Conservation (phyloP, 176 grass and related monocot genomes). For the Raddia distichophylla region DNA sequence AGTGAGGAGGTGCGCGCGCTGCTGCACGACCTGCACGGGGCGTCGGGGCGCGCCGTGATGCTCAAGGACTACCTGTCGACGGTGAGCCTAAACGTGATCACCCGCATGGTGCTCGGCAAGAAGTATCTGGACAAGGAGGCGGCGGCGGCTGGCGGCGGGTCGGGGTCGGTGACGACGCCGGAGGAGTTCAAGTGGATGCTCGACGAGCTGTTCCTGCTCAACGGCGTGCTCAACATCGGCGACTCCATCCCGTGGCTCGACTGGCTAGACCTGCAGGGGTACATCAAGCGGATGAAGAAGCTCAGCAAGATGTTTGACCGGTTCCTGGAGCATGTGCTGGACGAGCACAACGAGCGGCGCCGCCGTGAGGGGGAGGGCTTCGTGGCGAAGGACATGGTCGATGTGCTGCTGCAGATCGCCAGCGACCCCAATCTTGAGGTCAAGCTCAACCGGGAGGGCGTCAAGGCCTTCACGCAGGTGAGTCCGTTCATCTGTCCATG, state of each 20-base stretch:
- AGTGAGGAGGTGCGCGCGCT: too few species aligned
- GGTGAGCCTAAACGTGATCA: too few species aligned
- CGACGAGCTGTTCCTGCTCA: constrained; percentile 86
- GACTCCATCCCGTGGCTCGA: constrained; percentile 88
- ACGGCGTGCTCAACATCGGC: constrained; percentile 91
- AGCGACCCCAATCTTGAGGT: constrained; percentile 71
- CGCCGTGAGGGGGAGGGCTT: constrained; percentile 54
- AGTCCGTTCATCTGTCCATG: background rate
- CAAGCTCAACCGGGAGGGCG: constrained; percentile 59
- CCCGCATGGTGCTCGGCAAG: too few species aligned
- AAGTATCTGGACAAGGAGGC: too few species aligned
- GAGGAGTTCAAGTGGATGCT: constrained; percentile 96
- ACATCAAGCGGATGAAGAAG: constrained; percentile 88
- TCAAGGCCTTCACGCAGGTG: constrained; percentile 92
- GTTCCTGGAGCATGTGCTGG: constrained; percentile 85
- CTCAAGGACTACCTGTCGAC: too few species aligned
- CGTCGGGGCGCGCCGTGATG: too few species aligned
- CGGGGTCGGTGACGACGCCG: constrained; percentile 47
- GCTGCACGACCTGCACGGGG: too few species aligned
- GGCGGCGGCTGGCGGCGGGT: background rate
- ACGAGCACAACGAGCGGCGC: constrained; percentile 69
- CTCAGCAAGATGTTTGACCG: constrained; percentile 69
- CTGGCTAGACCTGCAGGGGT: constrained; percentile 82
- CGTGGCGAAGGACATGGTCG: constrained; percentile 83
- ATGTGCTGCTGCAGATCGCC: constrained; percentile 79